Conservation (phyloP, 164 flowering plant species). For the Litsea cubeba region DNA sequence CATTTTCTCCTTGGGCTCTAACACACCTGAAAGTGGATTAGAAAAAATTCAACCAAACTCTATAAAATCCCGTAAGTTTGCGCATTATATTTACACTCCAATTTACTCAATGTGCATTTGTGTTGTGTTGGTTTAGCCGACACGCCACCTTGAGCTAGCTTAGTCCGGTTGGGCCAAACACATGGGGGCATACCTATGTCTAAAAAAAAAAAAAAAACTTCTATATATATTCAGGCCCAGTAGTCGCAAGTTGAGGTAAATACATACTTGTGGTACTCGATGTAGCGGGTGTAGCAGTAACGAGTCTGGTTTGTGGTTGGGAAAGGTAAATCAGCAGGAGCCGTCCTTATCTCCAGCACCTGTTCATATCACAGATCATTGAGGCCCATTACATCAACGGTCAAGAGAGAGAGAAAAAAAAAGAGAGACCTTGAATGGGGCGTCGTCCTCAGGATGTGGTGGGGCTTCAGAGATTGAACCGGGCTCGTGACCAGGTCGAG, state of each 20-base stretch:
- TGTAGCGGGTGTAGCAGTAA: slow-evolving; percentile 31
- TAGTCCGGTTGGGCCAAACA: no score
- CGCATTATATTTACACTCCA: no score
- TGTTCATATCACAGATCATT: background rate
- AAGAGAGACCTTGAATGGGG: background rate
- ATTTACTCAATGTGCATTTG: no score
- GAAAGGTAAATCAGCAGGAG: slow-evolving; percentile 23
- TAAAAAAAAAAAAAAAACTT: no score
- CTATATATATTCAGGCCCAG: no score
- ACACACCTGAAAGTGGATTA: slow-evolving; percentile 17
- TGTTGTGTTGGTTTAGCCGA: no score
- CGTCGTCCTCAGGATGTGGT: background rate
- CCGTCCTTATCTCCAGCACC: slow-evolving; percentile 15
- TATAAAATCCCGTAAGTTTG: no score
- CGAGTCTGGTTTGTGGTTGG: slow-evolving; percentile 33
- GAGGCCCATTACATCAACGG: background rate
- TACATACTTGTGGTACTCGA: slow-evolving; percentile 33
- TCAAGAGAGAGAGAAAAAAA: background rate
- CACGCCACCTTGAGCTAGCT: no score
- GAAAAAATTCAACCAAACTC: no score
- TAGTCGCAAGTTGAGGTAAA: no score
- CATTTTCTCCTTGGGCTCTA: slow-evolving; percentile 22
- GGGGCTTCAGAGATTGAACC: slow-evolving; percentile 14
- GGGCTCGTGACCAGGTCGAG: slow-evolving; percentile 29
- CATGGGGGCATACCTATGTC: no score